A percentile compares a stretch with the other conserved stretches of the same genome.
Evolutionary conservation across 768 basidiomycete species (phyloP).

Genomic region (Boletus rubropictus): DNA sequence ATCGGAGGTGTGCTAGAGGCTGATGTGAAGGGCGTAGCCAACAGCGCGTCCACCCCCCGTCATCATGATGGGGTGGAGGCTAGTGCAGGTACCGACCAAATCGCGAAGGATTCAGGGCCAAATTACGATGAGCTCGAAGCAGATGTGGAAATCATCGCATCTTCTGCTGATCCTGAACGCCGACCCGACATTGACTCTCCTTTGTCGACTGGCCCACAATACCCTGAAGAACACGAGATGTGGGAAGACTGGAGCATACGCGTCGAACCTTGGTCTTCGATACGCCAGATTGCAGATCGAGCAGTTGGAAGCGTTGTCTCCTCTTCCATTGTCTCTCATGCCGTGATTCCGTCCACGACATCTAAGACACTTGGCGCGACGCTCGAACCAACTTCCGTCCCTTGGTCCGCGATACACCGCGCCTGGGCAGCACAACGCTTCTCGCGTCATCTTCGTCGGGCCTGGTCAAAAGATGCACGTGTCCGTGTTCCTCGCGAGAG

Average conservation of each 20-base stretch:
- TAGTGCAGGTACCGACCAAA: conserved; percentile 2
- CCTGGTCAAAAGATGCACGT: conserved; percentile 54
- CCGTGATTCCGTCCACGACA: conserved; percentile 4
- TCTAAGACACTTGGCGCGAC: conserved; percentile 18
- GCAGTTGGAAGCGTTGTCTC: conserved; percentile 63
- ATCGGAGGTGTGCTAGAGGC: conserved; percentile 61
- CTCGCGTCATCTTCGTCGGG: conserved; percentile 46
- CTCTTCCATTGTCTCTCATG: conserved; percentile 14
- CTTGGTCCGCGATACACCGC: conserved; percentile 60
- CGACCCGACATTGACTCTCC: not conserved
- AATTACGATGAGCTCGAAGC: conserved; percentile 15
- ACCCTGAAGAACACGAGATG: conserved; percentile 32
- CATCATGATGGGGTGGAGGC: conserved; percentile 2
- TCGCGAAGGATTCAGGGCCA: conserved; percentile 1
- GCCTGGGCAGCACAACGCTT: conserved; percentile 61
- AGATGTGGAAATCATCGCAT: conserved; percentile 11
- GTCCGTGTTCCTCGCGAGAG: conserved; percentile 32
- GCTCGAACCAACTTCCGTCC: conserved; percentile 50
- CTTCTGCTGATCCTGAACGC: conserved; percentile 13
- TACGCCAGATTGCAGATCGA: conserved; percentile 69
- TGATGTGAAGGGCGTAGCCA: not conserved
- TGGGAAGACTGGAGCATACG: conserved; percentile 65
- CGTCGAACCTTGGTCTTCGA: conserved; percentile 63
- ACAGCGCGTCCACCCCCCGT: not conserved
- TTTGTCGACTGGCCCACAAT: conserved; percentile 1